These are phyloP conservation scores for Pelargonium fulgidum DNA, from an alignment of 441 rosid genomes.

Conservation along the genomic window DNA sequence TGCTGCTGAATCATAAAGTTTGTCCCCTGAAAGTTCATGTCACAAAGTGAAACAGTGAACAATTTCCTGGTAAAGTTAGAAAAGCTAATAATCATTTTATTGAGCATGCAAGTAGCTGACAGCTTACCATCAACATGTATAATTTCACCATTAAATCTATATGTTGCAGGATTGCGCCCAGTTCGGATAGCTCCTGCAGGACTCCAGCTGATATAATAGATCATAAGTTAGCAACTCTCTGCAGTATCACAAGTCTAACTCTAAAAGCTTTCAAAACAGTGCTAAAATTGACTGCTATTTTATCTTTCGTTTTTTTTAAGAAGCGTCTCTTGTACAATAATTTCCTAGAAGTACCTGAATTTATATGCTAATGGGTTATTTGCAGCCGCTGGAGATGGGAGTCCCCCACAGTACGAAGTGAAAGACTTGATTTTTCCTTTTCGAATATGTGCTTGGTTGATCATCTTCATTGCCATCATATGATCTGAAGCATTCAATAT, in stretches of 20 bases:
- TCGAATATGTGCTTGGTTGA: conserved; percentile 56
- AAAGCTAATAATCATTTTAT: background rate
- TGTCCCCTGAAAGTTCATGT: conserved; percentile 45
- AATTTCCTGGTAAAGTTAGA: background rate
- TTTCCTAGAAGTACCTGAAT: conserved; percentile 53
- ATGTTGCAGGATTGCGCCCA: conserved; percentile 82
- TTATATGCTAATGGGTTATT: conserved; percentile 87
- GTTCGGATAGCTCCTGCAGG: conserved; percentile 88
- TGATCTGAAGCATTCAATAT: conserved; percentile 51
- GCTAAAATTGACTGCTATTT: no score
- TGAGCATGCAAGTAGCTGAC: background rate
- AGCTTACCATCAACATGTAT: conserved; percentile 59
- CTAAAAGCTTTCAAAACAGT: background rate
- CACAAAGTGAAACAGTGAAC: conserved; percentile 13
- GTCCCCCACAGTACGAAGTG: conserved; percentile 84
- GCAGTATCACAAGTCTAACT: background rate
- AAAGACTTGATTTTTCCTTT: conserved; percentile 75
- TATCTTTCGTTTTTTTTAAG: no score
- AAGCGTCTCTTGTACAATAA: background rate
- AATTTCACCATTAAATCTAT: conserved; percentile 44
- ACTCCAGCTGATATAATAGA: conserved; percentile 62
- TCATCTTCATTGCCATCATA: conserved; percentile 99
- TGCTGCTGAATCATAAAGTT: conserved; percentile 64
- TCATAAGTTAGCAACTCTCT: conserved; percentile 18
- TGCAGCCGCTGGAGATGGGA: conserved; percentile 95